Base-by-base conservation (phyloP, 148 eudicot species). In the Spergularia bocconei region DNA sequence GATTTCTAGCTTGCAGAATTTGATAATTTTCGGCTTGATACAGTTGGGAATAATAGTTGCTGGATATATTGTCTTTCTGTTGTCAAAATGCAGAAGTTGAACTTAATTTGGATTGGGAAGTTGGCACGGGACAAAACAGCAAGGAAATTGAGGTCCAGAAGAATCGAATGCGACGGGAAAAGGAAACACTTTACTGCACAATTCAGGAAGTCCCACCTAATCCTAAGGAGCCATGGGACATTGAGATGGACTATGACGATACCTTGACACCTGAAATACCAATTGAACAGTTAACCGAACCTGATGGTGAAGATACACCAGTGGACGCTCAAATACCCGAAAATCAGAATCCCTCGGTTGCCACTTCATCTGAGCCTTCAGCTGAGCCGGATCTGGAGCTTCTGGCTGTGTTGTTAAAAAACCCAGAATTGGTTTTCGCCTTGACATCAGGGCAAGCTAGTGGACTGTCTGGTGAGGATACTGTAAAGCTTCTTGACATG, bases 161-260 rank as follows among this genome's bases (percentile, higher is more conserved):
- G 63, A 91, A 85, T 80, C 82, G 99, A 76, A 88, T 72, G 50
- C 84, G 75, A 9, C 86, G 99, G 4, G 97, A 95, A 82, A 88
- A 82, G 72, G 97, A 95, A 79, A 83, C 79, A 7, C 15, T 88
- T 56, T 92, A 95, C 79, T 80, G 72, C 63, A 81, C 89, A 3
- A 63, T 29, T 19, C 86, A 75, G n/a, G 98, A 92, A 29, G 82
- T 88, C 66, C 96, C 97, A 25, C 61, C 81, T 0, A 72, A 95
- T 70, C 94, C 99, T 0, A 90, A 82, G 83, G 94, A 92, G 56
- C 98, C 99, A 9, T 95, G 99, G 99, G 99, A 92, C 79, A 72
- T 75, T 0, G 99, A 95, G 77, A 92, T 92, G 86, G 98, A 89
- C 71, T 89, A 84, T 71, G 99, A 95, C 62, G 99, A 95, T 76